phyloP scores from a whole-genome alignment of 768 basidiomycete genomes.

The Exsudoporus frostii region DNA sequence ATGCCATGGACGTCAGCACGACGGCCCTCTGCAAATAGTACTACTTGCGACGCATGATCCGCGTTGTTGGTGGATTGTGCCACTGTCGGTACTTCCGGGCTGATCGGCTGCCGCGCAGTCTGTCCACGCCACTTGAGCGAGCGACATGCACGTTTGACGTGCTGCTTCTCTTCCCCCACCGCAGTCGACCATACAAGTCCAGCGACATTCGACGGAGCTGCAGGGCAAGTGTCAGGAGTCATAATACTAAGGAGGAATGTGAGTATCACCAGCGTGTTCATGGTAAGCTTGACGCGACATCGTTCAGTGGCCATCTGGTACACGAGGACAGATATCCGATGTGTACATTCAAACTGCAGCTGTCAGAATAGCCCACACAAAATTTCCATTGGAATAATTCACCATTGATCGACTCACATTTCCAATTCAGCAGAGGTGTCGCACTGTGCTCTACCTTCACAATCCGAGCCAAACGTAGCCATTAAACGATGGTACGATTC shows the following conservation, averaged over 20 bases:
- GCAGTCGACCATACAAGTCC: constrained; percentile 7
- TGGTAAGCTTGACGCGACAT: not conserved
- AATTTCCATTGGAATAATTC: not conserved
- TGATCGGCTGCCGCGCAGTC: constrained; percentile 18
- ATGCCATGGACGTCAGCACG: constrained; percentile 5
- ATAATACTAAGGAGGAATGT: constrained; percentile 6
- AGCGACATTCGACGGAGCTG: not conserved
- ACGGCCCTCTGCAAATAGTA: not conserved
- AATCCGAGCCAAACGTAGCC: constrained; percentile 3
- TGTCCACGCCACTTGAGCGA: constrained; percentile 6
- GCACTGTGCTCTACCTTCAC: constrained; percentile 9
- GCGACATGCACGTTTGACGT: constrained; percentile 9
- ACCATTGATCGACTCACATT: constrained; percentile 20
- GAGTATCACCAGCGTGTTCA: not conserved
- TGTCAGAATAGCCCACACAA: constrained; percentile 3
- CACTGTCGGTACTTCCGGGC: not conserved
- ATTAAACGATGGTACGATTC: not conserved
- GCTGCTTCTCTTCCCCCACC: constrained; percentile 5
- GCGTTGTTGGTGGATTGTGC: constrained; percentile 12
- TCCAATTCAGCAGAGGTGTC: constrained; percentile 13
- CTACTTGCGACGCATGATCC: constrained; percentile 5
- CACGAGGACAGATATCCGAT: constrained; percentile 8
- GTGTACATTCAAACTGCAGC: not conserved
- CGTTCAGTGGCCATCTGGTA: not conserved
- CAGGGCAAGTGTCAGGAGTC: not conserved